These are phyloP conservation scores for Cladophialophora carrionii DNA, from an alignment of 2,329 filamentous ascomycete species.

Conservation along the genomic window DNA sequence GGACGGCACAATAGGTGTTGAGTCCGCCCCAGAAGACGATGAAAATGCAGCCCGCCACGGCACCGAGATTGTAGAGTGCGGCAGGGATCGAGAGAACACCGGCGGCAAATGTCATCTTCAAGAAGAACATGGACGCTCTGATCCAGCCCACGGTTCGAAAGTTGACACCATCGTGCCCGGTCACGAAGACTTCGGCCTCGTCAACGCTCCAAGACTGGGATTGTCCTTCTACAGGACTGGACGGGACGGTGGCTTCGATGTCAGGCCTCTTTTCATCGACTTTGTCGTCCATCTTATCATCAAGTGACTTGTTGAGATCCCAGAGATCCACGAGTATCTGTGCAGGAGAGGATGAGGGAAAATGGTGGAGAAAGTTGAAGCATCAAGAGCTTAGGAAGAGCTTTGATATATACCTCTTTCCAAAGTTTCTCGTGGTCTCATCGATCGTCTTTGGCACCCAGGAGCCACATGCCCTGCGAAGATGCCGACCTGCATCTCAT, in stretches of 20 bases:
- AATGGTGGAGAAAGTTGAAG: neutral
- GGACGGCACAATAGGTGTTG: conserved; percentile 54
- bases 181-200: conserved; percentile 51
- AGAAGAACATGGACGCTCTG: conserved; percentile 54
- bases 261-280: conserved; percentile 11
- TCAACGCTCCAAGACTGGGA: conserved; percentile 6
- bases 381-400: neutral
- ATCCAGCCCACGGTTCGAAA: conserved; percentile 56
- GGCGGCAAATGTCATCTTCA: conserved; percentile 77
- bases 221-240: neutral
- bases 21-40: conserved; percentile 55
- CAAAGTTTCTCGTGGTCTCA: neutral
- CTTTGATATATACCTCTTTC: neutral
- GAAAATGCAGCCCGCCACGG: conserved; percentile 53
- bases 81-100: conserved; percentile 78
- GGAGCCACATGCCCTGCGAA: neutral
- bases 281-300: neutral
- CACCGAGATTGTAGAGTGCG: conserved; percentile 53
- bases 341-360: neutral
- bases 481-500: neutral
- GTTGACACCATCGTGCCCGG: conserved; percentile 49
- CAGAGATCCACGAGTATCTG: neutral
- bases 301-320: neutral
- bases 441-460: neutral
- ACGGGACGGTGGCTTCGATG: conserved; percentile 6